phyloP scores from a whole-genome alignment of 352 stramenopile genomes.

The Phytopythium chamaehyphon region DNA sequence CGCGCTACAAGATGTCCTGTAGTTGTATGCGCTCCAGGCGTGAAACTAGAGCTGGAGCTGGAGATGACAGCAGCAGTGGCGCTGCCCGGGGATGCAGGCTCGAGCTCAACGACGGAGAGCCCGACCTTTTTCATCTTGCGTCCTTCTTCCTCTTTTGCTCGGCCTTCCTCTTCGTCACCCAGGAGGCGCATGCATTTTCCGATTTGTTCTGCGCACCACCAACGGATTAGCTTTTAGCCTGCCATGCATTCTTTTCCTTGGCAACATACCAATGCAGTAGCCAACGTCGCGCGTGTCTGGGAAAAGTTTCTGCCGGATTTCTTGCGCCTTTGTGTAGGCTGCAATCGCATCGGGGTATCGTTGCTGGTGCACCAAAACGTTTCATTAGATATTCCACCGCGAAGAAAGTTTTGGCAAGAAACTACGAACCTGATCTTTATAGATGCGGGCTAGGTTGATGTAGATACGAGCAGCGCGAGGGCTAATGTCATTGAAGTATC shows the following conservation, averaged over 20 bases:
- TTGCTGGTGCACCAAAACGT: slow-evolving; percentile 20
- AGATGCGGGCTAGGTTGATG: slow-evolving; percentile 74
- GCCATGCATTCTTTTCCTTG: background rate
- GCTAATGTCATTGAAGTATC: slow-evolving; percentile 78
- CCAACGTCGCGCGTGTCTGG: slow-evolving; percentile 71
- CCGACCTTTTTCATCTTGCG: slow-evolving; percentile 61
- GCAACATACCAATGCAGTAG: slow-evolving; percentile 65
- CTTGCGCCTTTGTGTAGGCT: slow-evolving; percentile 64
- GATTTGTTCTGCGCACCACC: slow-evolving; percentile 59
- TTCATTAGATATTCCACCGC: background rate
- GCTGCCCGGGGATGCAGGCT: slow-evolving; percentile 6
- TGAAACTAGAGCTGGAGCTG: slow-evolving; percentile 16
- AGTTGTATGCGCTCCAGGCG: slow-evolving; percentile 20
- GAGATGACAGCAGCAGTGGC: background rate
- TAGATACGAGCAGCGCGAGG: slow-evolving; percentile 63
- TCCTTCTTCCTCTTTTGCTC: slow-evolving; percentile 42
- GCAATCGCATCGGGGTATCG: slow-evolving; percentile 62
- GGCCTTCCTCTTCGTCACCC: slow-evolving; percentile 62
- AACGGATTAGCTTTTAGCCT: slow-evolving; percentile 1
- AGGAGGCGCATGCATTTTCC: slow-evolving; percentile 61
- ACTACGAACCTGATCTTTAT: slow-evolving; percentile 56
- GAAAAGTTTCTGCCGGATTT: slow-evolving; percentile 72
- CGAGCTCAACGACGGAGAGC: slow-evolving; percentile 31
- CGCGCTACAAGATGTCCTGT: slow-evolving; percentile 24
- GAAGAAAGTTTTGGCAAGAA: background rate